Base-by-base conservation (phyloP, 768 basidiomycete species). In the Tubosaeta sp. region DNA sequence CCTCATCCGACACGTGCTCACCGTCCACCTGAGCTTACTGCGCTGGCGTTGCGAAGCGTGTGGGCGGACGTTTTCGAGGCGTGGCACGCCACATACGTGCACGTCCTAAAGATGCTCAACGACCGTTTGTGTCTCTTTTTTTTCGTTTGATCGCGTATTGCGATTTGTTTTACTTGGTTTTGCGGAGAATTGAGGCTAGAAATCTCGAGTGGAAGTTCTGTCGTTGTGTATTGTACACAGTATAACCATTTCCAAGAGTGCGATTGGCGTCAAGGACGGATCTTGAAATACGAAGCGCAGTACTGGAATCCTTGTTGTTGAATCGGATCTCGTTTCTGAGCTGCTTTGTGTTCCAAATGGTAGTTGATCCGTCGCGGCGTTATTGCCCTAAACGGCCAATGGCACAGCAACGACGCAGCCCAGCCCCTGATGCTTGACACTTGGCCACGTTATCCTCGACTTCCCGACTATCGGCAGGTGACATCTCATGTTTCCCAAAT, bases 1-100 rank as follows among this genome's bases (percentile, higher is more conserved):
- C 32, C n/a, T 62, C 1, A 35, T 55, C 16, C 45, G 61, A 0
- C 61, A 62, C 31, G n/a, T 62, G 18, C 41, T 55, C 43, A n/a
- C 58, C 0, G 55, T 63, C 1, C 61, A 62, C 34, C 7, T 62
- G 22, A 36, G 41, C 1, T 3, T 61, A 14, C 18, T 62, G 32
- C 42, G 16, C 25, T 61, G 59, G 60, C 36, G 14, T 2, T 61
- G 59, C 19, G 53, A 46, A 6, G 21, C 4, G 12, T 61, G 59
- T n/a, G 44, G 49, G 1, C 58, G 18, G 53, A 16, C 40, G 6
- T 55, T 61, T 46, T 59, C 59, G 44, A 50, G 59, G 13, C 58
- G n/a, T 38, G 59, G 49, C 4, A 55, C 56, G 5, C 25, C 22
- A 4, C 59, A 61, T 24, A 36, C 38, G 8, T 62, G 59, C 30